Conservation (phyloP, 768 basidiomycete species). For the Multifurca ochricompacta region DNA sequence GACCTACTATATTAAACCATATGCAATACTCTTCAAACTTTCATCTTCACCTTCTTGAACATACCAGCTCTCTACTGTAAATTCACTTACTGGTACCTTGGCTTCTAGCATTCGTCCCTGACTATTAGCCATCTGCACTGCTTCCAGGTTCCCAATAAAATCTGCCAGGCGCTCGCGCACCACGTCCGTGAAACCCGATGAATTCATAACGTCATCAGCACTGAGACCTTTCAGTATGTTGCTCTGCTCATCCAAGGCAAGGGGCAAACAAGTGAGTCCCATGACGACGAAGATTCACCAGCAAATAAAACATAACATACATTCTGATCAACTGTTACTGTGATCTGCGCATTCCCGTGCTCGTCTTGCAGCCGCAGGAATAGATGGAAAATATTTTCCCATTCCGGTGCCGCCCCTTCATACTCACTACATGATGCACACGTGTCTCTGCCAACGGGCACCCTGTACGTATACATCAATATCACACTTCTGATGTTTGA, state of each 20-base stretch:
- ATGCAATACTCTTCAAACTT: background rate
- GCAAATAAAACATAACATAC: no score
- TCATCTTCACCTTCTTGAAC: background rate
- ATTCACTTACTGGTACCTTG: conserved; percentile 7
- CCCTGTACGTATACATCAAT: conserved; percentile 2
- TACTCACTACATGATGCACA: conserved; percentile 4
- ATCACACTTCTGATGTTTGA: background rate
- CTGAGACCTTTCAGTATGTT: conserved; percentile 2
- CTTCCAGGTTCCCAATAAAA: conserved; percentile 19
- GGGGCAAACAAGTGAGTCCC: background rate
- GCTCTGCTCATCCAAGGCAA: conserved; percentile 3
- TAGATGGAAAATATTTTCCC: conserved; percentile 10
- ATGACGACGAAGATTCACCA: background rate
- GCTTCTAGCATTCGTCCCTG: background rate
- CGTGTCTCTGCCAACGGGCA: background rate
- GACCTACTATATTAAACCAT: conserved; percentile 7
- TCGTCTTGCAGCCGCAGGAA: conserved; percentile 19
- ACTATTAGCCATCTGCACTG: conserved; percentile 6
- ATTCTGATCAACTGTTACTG: conserved; percentile 15
- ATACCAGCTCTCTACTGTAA: conserved; percentile 17
- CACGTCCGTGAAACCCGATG: background rate
- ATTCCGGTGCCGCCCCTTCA: background rate
- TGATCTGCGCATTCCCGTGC: conserved; percentile 1
- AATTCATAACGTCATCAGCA: conserved; percentile 3
- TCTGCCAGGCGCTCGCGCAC: conserved; percentile 11